Percentiles rank a stretch among this genome's conserved stretches.
Evolutionary conservation across 805 yeast genomes (phyloP).

Genomic region (Candida awuae): DNA sequence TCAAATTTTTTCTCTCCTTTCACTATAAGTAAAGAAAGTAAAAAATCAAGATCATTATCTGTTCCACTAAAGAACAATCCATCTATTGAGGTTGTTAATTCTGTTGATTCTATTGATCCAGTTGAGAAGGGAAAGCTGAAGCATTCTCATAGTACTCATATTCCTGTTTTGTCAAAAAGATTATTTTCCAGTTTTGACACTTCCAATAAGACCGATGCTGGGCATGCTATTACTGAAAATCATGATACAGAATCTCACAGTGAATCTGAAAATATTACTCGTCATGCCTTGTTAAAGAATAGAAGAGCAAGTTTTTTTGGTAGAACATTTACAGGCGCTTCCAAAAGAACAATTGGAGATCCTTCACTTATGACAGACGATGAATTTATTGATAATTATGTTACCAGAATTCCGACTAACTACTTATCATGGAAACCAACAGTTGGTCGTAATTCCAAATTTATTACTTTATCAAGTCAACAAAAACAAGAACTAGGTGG

Average conservation of each 20-base stretch:
- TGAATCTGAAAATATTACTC: not conserved
- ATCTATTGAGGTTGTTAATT: not conserved
- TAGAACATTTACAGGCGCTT: conserved; percentile 13
- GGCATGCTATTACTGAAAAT: not conserved
- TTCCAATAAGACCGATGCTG: not conserved
- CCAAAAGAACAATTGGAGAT: conserved; percentile 4
- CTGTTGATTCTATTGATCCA: conserved; percentile 1
- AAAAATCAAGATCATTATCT: conserved; percentile 1
- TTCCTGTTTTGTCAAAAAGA: conserved; percentile 6
- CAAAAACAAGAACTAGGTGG: conserved; percentile 97
- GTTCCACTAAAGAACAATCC: conserved; percentile 1
- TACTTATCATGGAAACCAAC: conserved; percentile 89
- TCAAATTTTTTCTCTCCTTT: not conserved
- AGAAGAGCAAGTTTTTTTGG: conserved; percentile 13
- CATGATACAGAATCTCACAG: not conserved
- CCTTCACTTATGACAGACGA: conserved; percentile 22
- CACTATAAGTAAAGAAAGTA: not conserved
- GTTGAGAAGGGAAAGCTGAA: not conserved
- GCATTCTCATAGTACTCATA: conserved; percentile 7
- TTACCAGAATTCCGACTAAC: conserved; percentile 32
- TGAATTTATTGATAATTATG: conserved; percentile 23
- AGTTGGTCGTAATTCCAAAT: conserved; percentile 87
- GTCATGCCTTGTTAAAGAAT: not conserved
- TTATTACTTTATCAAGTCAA: conserved; percentile 67
- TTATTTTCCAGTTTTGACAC: conserved; percentile 1